Conservation (phyloP, 2,329 filamentous ascomycete species). For the Tolypocladium amazonense region DNA sequence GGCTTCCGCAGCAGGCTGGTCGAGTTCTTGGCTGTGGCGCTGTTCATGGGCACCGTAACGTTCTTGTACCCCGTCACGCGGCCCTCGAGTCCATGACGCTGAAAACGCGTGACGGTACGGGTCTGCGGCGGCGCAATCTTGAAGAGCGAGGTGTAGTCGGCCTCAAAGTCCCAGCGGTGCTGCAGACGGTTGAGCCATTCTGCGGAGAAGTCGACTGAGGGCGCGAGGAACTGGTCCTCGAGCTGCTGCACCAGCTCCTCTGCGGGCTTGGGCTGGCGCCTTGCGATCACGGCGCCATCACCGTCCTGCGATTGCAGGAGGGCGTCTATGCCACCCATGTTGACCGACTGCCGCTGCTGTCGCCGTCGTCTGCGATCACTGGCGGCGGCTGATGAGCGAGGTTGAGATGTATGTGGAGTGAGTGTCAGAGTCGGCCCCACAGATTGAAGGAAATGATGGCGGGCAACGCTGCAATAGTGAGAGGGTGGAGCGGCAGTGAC, state of each 20-base stretch:
- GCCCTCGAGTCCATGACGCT: constrained; percentile 82
- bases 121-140: constrained; percentile 83
- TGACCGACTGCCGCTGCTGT: neutral
- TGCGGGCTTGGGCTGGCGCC: constrained; percentile 28
- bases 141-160: constrained; percentile 76
- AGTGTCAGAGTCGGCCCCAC: neutral
- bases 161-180: constrained; percentile 75
- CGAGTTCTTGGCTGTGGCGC: constrained; percentile 88
- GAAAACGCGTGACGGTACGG: constrained; percentile 88
- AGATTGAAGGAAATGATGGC: neutral
- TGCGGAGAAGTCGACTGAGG: constrained; percentile 66
- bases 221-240: constrained; percentile 67
- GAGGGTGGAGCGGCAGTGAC: neutral
- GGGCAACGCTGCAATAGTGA: too few relatives aligned
- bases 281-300: constrained; percentile 3
- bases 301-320: constrained; percentile 20
- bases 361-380: neutral
- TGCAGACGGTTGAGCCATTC: constrained; percentile 86
- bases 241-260: constrained; percentile 59
- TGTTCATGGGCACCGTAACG: constrained; percentile 81
- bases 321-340: constrained; percentile 24
- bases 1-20: constrained; percentile 83
- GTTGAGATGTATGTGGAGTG: neutral
- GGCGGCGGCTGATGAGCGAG: neutral
- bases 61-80: constrained; percentile 89